Evolutionary conservation across 2,329 filamentous ascomycete genomes (phyloP).

Genomic region (Colletotrichum destructivum): DNA sequence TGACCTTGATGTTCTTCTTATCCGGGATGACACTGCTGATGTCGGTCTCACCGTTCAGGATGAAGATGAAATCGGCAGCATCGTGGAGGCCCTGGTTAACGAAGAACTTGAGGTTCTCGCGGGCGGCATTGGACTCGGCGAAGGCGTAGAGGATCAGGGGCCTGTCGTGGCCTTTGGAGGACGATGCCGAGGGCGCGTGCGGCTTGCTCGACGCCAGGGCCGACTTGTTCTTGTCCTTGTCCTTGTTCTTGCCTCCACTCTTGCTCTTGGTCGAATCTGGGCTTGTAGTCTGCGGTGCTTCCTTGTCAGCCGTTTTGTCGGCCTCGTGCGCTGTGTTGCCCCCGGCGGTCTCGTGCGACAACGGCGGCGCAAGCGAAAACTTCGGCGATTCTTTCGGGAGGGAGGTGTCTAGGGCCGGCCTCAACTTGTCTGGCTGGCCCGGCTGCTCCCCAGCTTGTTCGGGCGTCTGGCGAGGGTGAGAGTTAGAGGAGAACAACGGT

Average conservation of each 20-base stretch:
- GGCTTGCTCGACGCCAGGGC: not conserved
- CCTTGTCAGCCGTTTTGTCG: not conserved
- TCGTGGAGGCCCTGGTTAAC: conserved; percentile 54
- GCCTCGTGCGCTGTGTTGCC: conserved; percentile 19
- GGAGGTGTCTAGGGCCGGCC: conserved; percentile 2
- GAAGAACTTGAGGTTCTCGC: conserved; percentile 55
- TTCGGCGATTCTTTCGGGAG: conserved; percentile 11
- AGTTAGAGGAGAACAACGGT: not conserved
- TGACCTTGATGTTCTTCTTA: conserved; percentile 50
- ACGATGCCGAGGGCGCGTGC: not conserved
- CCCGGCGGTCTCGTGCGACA: conserved; percentile 15
- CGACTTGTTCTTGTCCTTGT: not conserved
- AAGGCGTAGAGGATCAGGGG: conserved; percentile 55
- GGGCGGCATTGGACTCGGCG: conserved; percentile 51
- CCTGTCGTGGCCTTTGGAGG: conserved; percentile 29
- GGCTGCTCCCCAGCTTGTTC: not conserved
- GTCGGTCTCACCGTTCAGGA: conserved; percentile 54
- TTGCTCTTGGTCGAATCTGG: not conserved
- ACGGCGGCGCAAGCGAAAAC: conserved; percentile 7
- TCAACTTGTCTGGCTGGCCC: conserved; percentile 6
- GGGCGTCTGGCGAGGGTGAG: conserved; percentile 4
- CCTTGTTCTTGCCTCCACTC: not conserved
- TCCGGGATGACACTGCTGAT: conserved; percentile 47
- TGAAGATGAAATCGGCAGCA: conserved; percentile 57
- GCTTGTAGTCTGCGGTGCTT: not conserved